These are phyloP conservation scores for Trichosporon faecale DNA, from an alignment of 1,284 basidiomycete genomes.

Conservation along the genomic window DNA sequence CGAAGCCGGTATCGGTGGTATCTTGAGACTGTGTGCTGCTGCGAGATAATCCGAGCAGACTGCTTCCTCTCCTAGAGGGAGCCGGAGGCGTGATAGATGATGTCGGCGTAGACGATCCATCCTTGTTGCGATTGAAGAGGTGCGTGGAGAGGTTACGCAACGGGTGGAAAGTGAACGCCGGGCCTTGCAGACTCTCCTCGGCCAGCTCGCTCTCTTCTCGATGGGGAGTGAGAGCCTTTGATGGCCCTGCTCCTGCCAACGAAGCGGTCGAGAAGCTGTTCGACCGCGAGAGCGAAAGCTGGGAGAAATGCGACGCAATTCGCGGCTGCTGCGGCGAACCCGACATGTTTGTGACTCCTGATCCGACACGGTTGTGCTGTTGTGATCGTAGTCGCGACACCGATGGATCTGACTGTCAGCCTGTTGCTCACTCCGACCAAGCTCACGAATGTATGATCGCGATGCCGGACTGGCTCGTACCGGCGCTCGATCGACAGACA, in stretches of 20 bases:
- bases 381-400: constrained; percentile 74
- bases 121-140: constrained; percentile 48
- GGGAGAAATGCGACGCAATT: constrained; percentile 43
- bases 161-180: constrained; percentile 49
- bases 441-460: constrained; percentile 31
- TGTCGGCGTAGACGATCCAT: constrained; percentile 10
- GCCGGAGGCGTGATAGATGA: constrained; percentile 11
- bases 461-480: constrained; percentile 12
- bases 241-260: constrained; percentile 15
- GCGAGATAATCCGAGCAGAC: neutral
- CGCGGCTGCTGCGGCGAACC: constrained; percentile 27
- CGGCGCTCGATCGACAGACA: neutral
- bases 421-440: constrained; percentile 31
- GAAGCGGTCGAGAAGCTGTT: constrained; percentile 40
- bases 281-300: constrained; percentile 41
- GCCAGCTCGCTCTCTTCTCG: constrained; percentile 23
- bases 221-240: constrained; percentile 2
- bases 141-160: constrained; percentile 63
- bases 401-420: constrained; percentile 65
- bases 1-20: constrained; percentile 39
- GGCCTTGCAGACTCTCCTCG: constrained; percentile 25
- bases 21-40: neutral
- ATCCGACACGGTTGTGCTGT: constrained; percentile 56
- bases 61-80: neutral
- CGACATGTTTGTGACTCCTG: constrained; percentile 58